A percentile compares a stretch with the other conserved stretches of the same genome.
Evolutionary conservation across 306 rosid genomes (phyloP).

Genomic region (Ceratonia siliqua): DNA sequence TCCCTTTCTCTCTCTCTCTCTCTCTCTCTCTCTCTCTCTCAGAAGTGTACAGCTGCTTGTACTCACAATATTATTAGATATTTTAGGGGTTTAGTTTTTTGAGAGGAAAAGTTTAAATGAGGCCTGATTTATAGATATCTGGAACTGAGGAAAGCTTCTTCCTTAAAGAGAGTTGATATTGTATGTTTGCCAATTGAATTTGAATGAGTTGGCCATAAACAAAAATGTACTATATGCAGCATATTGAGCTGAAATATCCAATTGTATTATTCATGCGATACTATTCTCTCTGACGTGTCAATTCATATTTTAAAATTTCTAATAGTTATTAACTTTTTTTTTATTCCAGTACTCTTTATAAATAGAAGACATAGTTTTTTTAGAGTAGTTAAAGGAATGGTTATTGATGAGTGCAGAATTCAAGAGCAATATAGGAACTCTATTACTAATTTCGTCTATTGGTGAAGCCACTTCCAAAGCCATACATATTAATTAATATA

Average conservation of each 20-base stretch:
- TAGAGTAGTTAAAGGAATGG: too few relatives aligned
- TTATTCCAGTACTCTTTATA: too few relatives aligned
- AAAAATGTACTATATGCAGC: slow-evolving; percentile 12
- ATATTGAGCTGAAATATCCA: slow-evolving; percentile 3
- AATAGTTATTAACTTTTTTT: too few relatives aligned
- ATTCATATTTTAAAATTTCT: too few relatives aligned
- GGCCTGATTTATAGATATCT: slow-evolving; percentile 10
- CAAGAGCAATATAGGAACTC: too few relatives aligned
- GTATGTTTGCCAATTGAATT: slow-evolving; percentile 23
- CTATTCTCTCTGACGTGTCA: background rate
- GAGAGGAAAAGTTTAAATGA: slow-evolving; percentile 24
- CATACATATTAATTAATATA: too few relatives aligned
- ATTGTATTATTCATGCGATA: background rate
- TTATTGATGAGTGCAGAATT: background rate
- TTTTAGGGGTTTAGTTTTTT: slow-evolving; percentile 22
- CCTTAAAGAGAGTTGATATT: slow-evolving; percentile 15
- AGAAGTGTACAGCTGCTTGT: slow-evolving; percentile 41
- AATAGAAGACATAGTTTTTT: too few relatives aligned
- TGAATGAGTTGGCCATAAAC: slow-evolving; percentile 16
- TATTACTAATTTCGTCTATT: too few relatives aligned
- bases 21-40: slow-evolving; percentile 9
- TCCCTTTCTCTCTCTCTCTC: slow-evolving; percentile 6
- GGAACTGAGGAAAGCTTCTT: slow-evolving; percentile 22
- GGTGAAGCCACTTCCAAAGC: too few relatives aligned
- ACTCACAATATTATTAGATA: slow-evolving; percentile 6